Percentiles rank a stretch among this genome's conserved stretches.
phyloP scores from a whole-genome alignment of 2,329 filamentous ascomycete species.

The Pseudogymnoascus sp. region DNA sequence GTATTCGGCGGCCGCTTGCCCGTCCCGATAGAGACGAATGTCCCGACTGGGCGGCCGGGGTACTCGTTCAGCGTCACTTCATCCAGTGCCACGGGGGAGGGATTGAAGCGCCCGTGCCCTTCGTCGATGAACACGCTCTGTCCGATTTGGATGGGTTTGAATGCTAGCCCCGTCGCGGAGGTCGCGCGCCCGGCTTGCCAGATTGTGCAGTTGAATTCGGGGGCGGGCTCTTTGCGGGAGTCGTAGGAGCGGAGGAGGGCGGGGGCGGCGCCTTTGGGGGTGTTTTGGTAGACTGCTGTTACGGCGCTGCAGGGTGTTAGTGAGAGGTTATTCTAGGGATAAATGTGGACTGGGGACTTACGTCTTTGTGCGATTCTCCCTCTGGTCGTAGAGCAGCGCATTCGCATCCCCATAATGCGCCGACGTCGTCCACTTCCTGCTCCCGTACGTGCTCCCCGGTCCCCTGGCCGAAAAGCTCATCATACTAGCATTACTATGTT shows the following conservation, averaged over 20 bases:
- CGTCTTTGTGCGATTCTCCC: conserved; percentile 86
- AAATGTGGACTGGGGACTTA: too few relatives aligned
- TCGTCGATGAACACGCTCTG: conserved; percentile 94
- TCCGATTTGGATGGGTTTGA: conserved; percentile 91
- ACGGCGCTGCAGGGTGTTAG: conserved; percentile 62
- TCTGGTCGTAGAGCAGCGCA: conserved; percentile 76
- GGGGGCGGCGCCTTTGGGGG: conserved; percentile 56
- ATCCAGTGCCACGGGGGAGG: conserved; percentile 73
- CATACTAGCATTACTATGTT: conserved; percentile 71
- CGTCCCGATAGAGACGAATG: conserved; percentile 91
- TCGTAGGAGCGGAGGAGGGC: conserved; percentile 87
- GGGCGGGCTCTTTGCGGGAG: conserved; percentile 80
- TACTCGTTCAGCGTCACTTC: conserved; percentile 90
- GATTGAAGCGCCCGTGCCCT: conserved; percentile 85
- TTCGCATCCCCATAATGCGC: conserved; percentile 71
- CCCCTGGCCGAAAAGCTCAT: conserved; percentile 70
- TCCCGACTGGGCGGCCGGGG: conserved; percentile 85
- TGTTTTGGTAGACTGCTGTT: conserved; percentile 84
- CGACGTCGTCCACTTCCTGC: conserved; percentile 14
- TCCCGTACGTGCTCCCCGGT: conserved; percentile 44
- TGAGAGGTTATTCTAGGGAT: too few relatives aligned
- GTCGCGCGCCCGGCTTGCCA: conserved; percentile 98
- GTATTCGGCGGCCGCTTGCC: conserved; percentile 67
- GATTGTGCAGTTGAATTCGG: conserved; percentile 89
- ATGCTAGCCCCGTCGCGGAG: conserved; percentile 79